These are phyloP conservation scores for Apiospora saccharicola DNA, from an alignment of 2,329 filamentous ascomycete genomes.

Conservation along the genomic window DNA sequence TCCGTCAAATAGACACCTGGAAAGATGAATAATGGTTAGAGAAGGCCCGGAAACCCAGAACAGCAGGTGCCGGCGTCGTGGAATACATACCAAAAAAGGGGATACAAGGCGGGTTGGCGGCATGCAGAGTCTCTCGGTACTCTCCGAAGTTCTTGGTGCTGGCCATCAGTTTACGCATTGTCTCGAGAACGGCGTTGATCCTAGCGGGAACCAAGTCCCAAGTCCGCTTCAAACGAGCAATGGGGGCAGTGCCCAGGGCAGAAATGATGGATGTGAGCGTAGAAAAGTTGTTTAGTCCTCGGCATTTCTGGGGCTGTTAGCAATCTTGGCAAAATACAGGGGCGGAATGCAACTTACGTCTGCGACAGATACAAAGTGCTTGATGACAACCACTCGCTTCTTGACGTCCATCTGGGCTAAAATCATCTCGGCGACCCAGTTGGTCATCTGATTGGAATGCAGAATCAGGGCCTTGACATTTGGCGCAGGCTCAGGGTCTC, in stretches of 20 bases:
- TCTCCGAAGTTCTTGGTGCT: slow-evolving; percentile 98
- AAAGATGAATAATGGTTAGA: slow-evolving; percentile 4
- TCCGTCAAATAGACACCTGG: slow-evolving; percentile 95
- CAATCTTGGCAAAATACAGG: slow-evolving; percentile 29
- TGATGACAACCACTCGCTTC: slow-evolving; percentile 96
- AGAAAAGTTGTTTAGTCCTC: slow-evolving; percentile 92
- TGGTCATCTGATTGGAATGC: slow-evolving; percentile 98
- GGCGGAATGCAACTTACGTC: slow-evolving; percentile 70
- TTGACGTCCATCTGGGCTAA: slow-evolving; percentile 92
- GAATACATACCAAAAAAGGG: slow-evolving; percentile 85
- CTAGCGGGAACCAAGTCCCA: slow-evolving; percentile 93
- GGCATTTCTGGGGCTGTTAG: slow-evolving; percentile 78
- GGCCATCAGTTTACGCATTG: slow-evolving; percentile 93
- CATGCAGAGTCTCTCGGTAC: slow-evolving; percentile 91
- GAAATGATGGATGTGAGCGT: slow-evolving; percentile 98
- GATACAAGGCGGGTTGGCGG: slow-evolving; percentile 94
- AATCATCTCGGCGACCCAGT: slow-evolving; percentile 99
- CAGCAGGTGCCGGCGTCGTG: background rate
- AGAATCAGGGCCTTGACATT: slow-evolving; percentile 97
- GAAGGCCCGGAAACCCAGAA: background rate
- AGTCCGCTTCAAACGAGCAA: slow-evolving; percentile 90
- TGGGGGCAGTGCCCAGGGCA: slow-evolving; percentile 90
- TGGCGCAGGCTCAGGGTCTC: slow-evolving; percentile 83
- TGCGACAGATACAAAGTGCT: slow-evolving; percentile 95
- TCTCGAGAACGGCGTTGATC: slow-evolving; percentile 81